Base-by-base conservation (phyloP, 495 filamentous ascomycete species). In the Podospora conica region DNA sequence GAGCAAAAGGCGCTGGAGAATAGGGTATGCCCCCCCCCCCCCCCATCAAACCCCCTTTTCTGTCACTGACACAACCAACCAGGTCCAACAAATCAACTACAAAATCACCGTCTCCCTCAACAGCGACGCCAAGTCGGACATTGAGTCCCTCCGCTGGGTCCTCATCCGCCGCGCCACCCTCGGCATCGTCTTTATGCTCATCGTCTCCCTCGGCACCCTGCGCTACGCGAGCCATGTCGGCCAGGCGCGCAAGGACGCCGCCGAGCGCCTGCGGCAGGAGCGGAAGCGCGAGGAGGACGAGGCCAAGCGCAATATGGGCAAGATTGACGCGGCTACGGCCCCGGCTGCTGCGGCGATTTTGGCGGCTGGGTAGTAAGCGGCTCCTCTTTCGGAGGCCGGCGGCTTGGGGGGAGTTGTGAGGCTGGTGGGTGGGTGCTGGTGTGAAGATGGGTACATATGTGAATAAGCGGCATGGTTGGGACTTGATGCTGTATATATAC, bases 11-110 rank as follows among this genome's bases (percentile, higher is more conserved):
- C 78, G 20, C 90, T 91, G 75, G 93, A 98, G 70, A 90, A 84
- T 70, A 81, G 80, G 70, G 86, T 90, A 75, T 24, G 80, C 80
- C 21, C 58, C 63, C 55, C 61, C 20, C 23, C 20, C 12, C 23
- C 56, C 53, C 10, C 20, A 18, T 27, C 58, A 21, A 10, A 55
- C 27, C 18, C 31, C 1, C 40, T 11, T 10, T 23, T 25, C 40
- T 60, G 31, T 18, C 40, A 55, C 40, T 63, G 23, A 63, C 61
- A 56, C 68, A 74, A 68, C 69, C 22, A 25, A 22, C 33, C 79
- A 91, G 82, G 95, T 97, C 27, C 91, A 95, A 79, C 90, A 96
- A 76, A 78, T 97, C 65, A 95, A 94, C 78, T 94, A 96, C 76
- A 94, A 94, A 73, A 97, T 98, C 73, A 93, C 89, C 9, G 90